phyloP scores from a whole-genome alignment of 495 filamentous ascomycete species.

The Penicillium coffeae region DNA sequence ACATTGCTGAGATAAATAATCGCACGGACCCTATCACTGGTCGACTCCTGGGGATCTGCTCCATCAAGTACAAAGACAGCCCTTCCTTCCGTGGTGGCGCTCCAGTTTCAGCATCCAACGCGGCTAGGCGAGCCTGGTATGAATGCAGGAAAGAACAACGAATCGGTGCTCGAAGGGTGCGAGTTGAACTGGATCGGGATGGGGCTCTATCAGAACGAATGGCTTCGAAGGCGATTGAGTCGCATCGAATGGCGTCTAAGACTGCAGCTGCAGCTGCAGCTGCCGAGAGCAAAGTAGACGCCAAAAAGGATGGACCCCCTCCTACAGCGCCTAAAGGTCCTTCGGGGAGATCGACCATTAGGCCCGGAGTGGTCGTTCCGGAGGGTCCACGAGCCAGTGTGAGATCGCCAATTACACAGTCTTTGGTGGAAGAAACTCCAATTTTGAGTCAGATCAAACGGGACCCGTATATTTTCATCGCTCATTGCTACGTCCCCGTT shows the following conservation, averaged over 20 bases:
- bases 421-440: conserved; percentile 55
- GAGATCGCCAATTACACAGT: conserved; percentile 43
- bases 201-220: conserved; percentile 72
- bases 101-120: conserved; percentile 61
- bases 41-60: conserved; percentile 86
- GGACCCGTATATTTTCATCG: conserved; percentile 91
- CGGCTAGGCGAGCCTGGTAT: conserved; percentile 66
- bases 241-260: conserved; percentile 51
- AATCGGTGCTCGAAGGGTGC: conserved; percentile 69
- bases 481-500: conserved; percentile 82
- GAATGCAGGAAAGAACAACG: conserved; percentile 61
- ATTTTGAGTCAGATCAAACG: conserved; percentile 65
- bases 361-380: conserved; percentile 38
- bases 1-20: conserved; percentile 83
- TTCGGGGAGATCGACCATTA: conserved; percentile 56
- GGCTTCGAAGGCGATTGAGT: conserved; percentile 66
- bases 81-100: conserved; percentile 48
- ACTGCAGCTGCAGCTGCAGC: conserved; percentile 4
- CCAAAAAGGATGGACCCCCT: conserved; percentile 59
- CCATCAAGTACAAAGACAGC: conserved; percentile 80
- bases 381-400: conserved; percentile 41
- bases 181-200: conserved; percentile 84
- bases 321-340: conserved; percentile 84
- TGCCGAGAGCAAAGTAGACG: conserved; percentile 27
- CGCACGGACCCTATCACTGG: conserved; percentile 90